Percentiles rank a stretch among this genome's conserved stretches.
Conservation (phyloP, 2,329 filamentous ascomycete species). For the Zarea fungicola region DNA sequence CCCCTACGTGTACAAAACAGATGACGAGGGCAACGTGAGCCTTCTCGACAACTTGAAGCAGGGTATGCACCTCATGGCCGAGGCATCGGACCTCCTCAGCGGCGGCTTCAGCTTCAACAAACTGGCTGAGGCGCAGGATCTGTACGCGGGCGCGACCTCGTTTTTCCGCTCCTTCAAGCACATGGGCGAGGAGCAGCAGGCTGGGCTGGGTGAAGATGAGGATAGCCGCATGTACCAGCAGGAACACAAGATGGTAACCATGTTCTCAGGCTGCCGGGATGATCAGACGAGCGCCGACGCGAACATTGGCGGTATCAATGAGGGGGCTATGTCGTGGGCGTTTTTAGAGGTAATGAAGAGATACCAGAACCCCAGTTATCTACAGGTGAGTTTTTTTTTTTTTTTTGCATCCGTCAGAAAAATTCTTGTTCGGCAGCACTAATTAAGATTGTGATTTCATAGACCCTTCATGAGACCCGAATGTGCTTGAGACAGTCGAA, state of each 20-base stretch:
- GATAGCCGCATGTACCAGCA: constrained; percentile 7
- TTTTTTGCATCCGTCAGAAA: not conserved
- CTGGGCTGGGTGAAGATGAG: constrained; percentile 2
- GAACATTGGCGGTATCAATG: constrained; percentile 9
- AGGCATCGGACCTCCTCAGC: constrained; percentile 7
- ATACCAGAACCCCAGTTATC: constrained; percentile 1
- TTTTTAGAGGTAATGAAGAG: constrained; percentile 11
- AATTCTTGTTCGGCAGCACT: too few species aligned
- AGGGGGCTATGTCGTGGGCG: constrained; percentile 13
- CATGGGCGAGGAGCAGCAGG: constrained; percentile 11
- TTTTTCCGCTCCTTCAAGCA: constrained; percentile 11
- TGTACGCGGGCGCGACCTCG: constrained; percentile 10
- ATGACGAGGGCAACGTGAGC: constrained; percentile 12
- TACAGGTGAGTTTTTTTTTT: constrained; percentile 3
- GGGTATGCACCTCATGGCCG: constrained; percentile 9
- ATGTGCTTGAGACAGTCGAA: constrained; percentile 10
- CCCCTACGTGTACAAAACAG: constrained; percentile 46
- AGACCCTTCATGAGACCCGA: constrained; percentile 9
- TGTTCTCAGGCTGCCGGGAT: constrained; percentile 90
- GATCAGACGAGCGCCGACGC: constrained; percentile 55
- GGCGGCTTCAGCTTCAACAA: constrained; percentile 12
- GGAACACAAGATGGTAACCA: constrained; percentile 53
- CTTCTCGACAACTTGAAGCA: constrained; percentile 6
- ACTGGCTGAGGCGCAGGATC: constrained; percentile 11
- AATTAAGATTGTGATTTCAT: not conserved